phyloP scores from a whole-genome alignment of 805 yeast genomes.

The Candida germanica region DNA sequence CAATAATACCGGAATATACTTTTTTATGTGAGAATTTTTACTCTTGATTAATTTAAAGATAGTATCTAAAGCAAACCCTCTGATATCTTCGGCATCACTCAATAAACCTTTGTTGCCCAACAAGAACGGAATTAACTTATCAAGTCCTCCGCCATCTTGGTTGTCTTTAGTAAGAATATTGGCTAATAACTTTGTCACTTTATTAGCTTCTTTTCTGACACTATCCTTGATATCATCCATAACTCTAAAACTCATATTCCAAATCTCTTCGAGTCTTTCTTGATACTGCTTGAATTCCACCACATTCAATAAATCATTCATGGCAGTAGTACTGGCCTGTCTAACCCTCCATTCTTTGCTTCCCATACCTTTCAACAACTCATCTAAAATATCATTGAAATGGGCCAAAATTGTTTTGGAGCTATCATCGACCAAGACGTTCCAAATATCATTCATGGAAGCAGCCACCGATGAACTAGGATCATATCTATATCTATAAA shows the following conservation, averaged over 20 bases:
- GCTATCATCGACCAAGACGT: constrained; percentile 59
- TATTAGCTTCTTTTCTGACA: constrained; percentile 77
- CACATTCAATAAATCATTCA: constrained; percentile 67
- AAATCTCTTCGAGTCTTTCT: constrained; percentile 57
- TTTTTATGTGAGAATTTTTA: constrained; percentile 56
- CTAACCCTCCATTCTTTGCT: constrained; percentile 90
- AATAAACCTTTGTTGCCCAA: constrained; percentile 75
- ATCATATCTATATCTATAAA: constrained; percentile 82
- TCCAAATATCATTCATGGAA: constrained; percentile 91
- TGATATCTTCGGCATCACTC: constrained; percentile 84
- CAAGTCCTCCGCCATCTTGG: constrained; percentile 37
- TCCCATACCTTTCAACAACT: constrained; percentile 66
- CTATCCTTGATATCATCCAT: constrained; percentile 95
- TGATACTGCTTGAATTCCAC: constrained; percentile 53
- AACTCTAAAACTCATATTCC: constrained; percentile 84
- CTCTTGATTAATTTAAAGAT: constrained; percentile 67
- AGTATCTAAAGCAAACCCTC: constrained; percentile 70
- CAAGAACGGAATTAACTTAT: constrained; percentile 70
- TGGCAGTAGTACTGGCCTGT: constrained; percentile 77
- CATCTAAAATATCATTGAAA: constrained; percentile 59
- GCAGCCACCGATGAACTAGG: constrained; percentile 71
- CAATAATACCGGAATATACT: constrained; percentile 66
- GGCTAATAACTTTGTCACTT: constrained; percentile 64
- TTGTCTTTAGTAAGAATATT: constrained; percentile 50
- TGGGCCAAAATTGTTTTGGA: constrained; percentile 51